phyloP scores from a whole-genome alignment of 768 basidiomycete species.

The Agrocybe chaxingu region DNA sequence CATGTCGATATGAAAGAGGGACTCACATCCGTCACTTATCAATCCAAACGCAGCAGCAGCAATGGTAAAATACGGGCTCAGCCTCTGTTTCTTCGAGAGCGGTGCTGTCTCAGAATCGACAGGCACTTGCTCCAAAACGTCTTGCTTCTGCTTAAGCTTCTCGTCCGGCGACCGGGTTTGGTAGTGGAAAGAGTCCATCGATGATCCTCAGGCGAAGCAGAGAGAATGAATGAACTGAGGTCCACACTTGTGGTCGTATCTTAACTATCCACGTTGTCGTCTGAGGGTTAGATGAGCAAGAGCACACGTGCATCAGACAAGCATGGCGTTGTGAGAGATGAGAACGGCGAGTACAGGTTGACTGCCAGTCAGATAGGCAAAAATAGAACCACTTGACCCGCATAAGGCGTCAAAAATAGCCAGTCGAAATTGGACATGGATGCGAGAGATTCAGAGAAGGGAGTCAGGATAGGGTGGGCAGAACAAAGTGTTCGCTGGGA shows the following conservation, averaged over 20 bases:
- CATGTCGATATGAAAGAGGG: neutral
- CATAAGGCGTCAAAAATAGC: neutral
- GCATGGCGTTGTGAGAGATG: neutral
- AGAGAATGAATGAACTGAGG: no score
- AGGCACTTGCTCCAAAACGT: neutral
- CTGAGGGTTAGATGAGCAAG: neutral
- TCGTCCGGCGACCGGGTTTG: neutral
- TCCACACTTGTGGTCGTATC: no score
- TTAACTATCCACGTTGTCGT: no score
- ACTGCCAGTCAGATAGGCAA: neutral
- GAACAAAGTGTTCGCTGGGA: no score
- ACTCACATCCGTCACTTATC: constrained; percentile 59
- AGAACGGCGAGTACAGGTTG: neutral
- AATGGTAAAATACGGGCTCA: constrained; percentile 65
- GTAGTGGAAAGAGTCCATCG: neutral
- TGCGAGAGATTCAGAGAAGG: neutral
- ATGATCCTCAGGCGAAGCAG: no score
- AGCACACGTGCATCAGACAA: constrained; percentile 10
- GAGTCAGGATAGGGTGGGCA: neutral
- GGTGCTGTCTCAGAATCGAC: neutral
- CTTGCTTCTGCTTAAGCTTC: neutral
- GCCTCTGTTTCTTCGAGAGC: constrained; percentile 31
- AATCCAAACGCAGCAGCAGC: constrained; percentile 62
- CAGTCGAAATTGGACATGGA: neutral
- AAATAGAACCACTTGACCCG: neutral